Evolutionary conservation across 2,329 filamentous ascomycete genomes (phyloP).

Genomic region (Sarocladium brachiariae): DNA sequence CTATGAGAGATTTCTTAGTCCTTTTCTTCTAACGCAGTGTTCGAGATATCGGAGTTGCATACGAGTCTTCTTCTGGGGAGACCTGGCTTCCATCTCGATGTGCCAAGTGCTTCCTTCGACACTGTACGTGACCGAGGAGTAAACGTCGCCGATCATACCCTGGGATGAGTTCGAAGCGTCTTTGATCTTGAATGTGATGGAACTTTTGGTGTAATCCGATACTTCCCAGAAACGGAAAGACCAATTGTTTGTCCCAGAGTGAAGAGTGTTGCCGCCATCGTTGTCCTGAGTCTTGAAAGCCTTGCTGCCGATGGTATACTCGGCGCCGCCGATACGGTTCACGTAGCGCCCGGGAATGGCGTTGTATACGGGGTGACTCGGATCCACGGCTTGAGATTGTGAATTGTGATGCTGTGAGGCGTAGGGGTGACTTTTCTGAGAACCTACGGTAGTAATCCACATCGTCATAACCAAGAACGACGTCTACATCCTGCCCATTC

Average conservation of each 20-base stretch:
- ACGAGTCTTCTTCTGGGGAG: constrained; percentile 41
- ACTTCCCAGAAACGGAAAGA: constrained; percentile 59
- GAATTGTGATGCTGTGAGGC: not conserved
- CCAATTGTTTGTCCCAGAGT: constrained; percentile 55
- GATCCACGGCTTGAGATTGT: constrained; percentile 29
- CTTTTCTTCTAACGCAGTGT: not conserved
- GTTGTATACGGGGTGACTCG: constrained; percentile 53
- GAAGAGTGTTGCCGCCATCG: constrained; percentile 47
- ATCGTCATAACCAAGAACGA: constrained; percentile 59
- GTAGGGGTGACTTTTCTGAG: too few relatives aligned
- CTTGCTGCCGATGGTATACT: constrained; percentile 45
- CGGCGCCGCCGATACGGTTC: constrained; percentile 55
- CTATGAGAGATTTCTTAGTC: constrained; percentile 15
- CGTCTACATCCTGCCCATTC: constrained; percentile 52
- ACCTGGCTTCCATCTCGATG: constrained; percentile 52
- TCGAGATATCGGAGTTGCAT: too few relatives aligned
- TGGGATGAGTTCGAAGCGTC: constrained; percentile 50
- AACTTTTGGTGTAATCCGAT: constrained; percentile 42
- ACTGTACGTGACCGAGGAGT: constrained; percentile 56
- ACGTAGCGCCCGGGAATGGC: constrained; percentile 57
- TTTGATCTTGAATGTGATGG: constrained; percentile 59
- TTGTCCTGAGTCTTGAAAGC: constrained; percentile 49
- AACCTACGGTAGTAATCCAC: constrained; percentile 47
- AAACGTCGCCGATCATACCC: constrained; percentile 56
- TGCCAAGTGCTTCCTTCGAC: constrained; percentile 49